Evolutionary conservation across 768 basidiomycete species (phyloP), one percentile per base, ranked within the genome.

Genomic region (Lactifluus volemus): DNA sequence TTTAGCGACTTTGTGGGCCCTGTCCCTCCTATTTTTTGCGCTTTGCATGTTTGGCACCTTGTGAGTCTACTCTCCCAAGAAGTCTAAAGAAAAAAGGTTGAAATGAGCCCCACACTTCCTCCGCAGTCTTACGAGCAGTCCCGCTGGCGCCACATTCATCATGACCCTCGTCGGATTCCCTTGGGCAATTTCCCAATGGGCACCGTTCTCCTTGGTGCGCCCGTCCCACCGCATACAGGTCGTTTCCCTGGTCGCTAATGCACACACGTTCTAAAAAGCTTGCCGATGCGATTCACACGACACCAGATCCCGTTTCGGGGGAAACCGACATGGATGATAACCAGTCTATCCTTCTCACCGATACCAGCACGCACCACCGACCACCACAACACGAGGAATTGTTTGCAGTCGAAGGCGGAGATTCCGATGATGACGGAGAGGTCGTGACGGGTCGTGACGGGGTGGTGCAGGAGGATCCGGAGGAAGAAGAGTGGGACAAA

Each of bases 141-240:
- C 94, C 0, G 69, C 69, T 15, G 84, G 87, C 0, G 87, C 92
- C 17, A 92, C 88, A 0, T 58, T 85, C 12, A 78, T 98, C 61
- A 82, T 97, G 53, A 81, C 86, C 8, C 65, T 89, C 12, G 86
- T 86, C 7, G 96, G 96, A 0, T 87, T 97, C 67, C 87, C 89
- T n/a, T 97, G 89, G 91, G 92, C 93, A 5, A 79, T 98, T 54
- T 82, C 86, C 0, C 87, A 88, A 72, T 98, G 95, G 96, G 92
- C 86, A 3, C 95, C 95, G 3, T 96, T 92, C 73, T 84, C 92
- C 0, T 72, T 98, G 68, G 92, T 95, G 65, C 50, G 84, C 74
- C 17, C 2, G 21, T 42, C 21, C 34, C 15, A n/a, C 14, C 59
- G 57, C 19, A 30, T 42, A 14, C 48, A 3, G n/a, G 8, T 36